These are phyloP conservation scores for Lactifluus pinguis DNA, from an alignment of 768 basidiomycete species.

Conservation along the genomic window DNA sequence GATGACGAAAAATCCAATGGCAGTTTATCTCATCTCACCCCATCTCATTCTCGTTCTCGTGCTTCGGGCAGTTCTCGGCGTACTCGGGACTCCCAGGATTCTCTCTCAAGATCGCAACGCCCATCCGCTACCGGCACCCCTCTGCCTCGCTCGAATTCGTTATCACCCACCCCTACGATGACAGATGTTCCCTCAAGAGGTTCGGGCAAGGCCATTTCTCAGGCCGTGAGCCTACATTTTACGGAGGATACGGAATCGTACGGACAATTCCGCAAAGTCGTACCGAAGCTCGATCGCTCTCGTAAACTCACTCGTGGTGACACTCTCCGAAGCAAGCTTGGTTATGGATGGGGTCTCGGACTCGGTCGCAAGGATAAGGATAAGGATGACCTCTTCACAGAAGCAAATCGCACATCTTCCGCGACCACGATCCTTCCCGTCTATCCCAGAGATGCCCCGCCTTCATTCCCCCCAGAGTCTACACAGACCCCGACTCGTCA, in stretches of 20 bases:
- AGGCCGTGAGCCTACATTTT: slow-evolving; percentile 12
- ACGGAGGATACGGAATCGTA: slow-evolving; percentile 22
- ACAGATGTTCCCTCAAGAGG: slow-evolving; percentile 11
- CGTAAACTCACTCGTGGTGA: slow-evolving; percentile 16
- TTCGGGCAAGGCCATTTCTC: neutral
- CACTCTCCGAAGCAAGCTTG: slow-evolving; percentile 7
- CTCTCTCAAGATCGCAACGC: slow-evolving; percentile 6
- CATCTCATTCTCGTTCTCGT: neutral
- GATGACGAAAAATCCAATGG: slow-evolving; percentile 13
- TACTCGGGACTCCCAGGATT: neutral
- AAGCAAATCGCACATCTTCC: slow-evolving; percentile 13
- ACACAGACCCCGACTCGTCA: slow-evolving; percentile 13
- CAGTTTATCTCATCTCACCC: neutral
- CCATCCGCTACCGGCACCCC: slow-evolving; percentile 6
- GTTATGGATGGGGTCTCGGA: slow-evolving; percentile 21
- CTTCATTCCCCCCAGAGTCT: neutral
- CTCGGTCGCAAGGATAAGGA: slow-evolving; percentile 17
- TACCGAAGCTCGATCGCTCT: slow-evolving; percentile 19
- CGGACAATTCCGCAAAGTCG: slow-evolving; percentile 4
- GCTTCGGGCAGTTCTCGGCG: neutral
- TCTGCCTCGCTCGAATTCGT: slow-evolving; percentile 15
- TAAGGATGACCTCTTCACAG: slow-evolving; percentile 12
- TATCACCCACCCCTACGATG: slow-evolving; percentile 16
- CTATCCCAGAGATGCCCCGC: slow-evolving; percentile 13
- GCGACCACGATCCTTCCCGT: slow-evolving; percentile 18